A percentile compares a stretch with the other conserved stretches of the same genome.
phyloP scores from a whole-genome alignment of 192 early-diverging fungal genomes.

The Mortierella antarctica region DNA sequence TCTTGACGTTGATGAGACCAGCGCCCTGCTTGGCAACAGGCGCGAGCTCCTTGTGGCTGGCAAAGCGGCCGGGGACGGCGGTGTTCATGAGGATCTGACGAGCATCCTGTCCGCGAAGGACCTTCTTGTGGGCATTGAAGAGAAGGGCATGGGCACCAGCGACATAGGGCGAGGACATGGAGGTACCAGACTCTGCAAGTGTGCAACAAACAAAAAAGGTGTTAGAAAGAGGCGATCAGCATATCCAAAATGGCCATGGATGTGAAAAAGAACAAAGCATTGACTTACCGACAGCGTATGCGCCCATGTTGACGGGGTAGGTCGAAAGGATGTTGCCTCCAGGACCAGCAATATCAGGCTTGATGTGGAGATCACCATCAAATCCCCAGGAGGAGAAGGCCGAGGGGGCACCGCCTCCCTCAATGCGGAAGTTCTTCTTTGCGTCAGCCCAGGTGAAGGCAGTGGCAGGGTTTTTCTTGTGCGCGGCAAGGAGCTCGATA shows the following conservation, averaged over 20 bases:
- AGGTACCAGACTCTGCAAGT: conserved; percentile 71
- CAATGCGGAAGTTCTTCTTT: conserved; percentile 6
- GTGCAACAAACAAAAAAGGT: no score
- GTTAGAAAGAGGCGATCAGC: no score
- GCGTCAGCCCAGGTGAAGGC: conserved; percentile 4
- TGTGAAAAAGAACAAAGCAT: no score
- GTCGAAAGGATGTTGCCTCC: conserved; percentile 78
- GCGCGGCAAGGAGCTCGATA: conserved; percentile 36
- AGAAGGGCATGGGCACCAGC: conserved; percentile 77
- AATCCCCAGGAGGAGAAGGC: conserved; percentile 75
- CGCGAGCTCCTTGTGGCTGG: background rate
- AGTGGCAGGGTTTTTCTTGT: conserved; percentile 27
- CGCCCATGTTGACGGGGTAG: conserved; percentile 55
- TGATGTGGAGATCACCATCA: conserved; percentile 67
- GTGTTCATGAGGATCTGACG: conserved; percentile 46
- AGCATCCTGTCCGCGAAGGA: conserved; percentile 40
- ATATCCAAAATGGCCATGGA: no score
- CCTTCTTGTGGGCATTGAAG: conserved; percentile 59
- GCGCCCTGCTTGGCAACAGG: conserved; percentile 70
- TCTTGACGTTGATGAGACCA: conserved; percentile 79
- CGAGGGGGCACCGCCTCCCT: conserved; percentile 61
- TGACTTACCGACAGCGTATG: conserved; percentile 32
- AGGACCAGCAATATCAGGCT: conserved; percentile 72
- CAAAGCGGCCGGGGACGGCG: conserved; percentile 14
- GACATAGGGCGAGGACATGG: conserved; percentile 84